Percentiles rank a stretch among this genome's conserved stretches.
Conservation (phyloP, 768 basidiomycete genomes). For the Royoungia palumana region DNA sequence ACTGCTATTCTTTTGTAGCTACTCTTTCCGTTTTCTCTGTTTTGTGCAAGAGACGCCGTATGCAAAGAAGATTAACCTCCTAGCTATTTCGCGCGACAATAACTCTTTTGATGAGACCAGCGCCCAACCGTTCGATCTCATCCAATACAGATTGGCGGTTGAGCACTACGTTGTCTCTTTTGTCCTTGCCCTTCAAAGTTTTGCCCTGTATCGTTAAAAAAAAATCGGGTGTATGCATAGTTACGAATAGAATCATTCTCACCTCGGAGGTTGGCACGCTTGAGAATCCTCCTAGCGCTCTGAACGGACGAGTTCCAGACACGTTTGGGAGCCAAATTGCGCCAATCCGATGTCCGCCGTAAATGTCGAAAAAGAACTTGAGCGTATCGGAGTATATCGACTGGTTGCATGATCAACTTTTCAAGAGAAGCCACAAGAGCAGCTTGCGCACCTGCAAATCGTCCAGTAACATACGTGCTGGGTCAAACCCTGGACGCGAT, state of each 20-base stretch:
- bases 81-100: slow-evolving; percentile 8
- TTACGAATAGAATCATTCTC: slow-evolving; percentile 4
- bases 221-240: background rate
- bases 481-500: slow-evolving; percentile 75
- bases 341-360: slow-evolving; percentile 77
- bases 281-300: slow-evolving; percentile 81
- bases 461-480: slow-evolving; percentile 57
- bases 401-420: slow-evolving; percentile 35
- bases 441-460: slow-evolving; percentile 65
- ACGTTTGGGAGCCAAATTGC: slow-evolving; percentile 83
- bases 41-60: background rate
- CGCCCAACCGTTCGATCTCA: slow-evolving; percentile 77
- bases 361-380: slow-evolving; percentile 79
- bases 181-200: slow-evolving; percentile 45
- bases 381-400: slow-evolving; percentile 70
- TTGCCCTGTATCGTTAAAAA: slow-evolving; percentile 18
- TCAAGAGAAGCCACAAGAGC: background rate
- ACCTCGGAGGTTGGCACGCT: slow-evolving; percentile 49
- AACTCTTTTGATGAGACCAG: slow-evolving; percentile 58
- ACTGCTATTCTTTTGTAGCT: slow-evolving; percentile 23
- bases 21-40: background rate
- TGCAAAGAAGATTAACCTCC: background rate
- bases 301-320: slow-evolving; percentile 61
- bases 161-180: slow-evolving; percentile 53
- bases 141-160: slow-evolving; percentile 64